Conservation (phyloP, 208 protist genomes). For the Leishmania aethiopica region DNA sequence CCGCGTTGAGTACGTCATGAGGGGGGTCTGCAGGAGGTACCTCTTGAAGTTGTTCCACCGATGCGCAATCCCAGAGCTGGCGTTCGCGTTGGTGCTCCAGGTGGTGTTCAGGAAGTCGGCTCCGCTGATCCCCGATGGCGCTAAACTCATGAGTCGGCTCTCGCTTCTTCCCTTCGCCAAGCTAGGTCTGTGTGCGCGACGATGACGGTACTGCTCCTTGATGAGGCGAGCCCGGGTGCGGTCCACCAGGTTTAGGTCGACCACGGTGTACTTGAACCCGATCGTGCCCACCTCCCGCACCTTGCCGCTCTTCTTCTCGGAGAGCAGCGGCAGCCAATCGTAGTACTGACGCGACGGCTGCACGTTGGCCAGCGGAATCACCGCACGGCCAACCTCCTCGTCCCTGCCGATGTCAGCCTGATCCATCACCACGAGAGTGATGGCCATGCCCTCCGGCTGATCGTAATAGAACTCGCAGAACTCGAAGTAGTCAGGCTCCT, state of each 20-base stretch:
- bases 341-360: constrained; percentile 57
- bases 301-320: constrained; percentile 28
- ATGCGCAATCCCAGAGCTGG: background rate
- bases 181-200: background rate
- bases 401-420: constrained; percentile 58
- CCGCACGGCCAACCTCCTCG: constrained; percentile 63
- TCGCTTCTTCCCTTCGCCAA: constrained; percentile 19
- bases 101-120: background rate
- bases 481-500: constrained; percentile 85
- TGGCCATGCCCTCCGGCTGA: constrained; percentile 37
- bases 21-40: constrained; percentile 14
- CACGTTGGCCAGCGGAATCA: constrained; percentile 53
- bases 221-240: constrained; percentile 43
- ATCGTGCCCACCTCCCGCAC: constrained; percentile 54
- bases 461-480: constrained; percentile 82
- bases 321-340: constrained; percentile 65
- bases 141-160: background rate
- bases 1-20: background rate
- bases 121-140: background rate
- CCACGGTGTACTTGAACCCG: constrained; percentile 78
- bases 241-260: constrained; percentile 68
- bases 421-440: constrained; percentile 85
- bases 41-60: constrained; percentile 23
- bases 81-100: background rate
- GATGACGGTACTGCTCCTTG: constrained; percentile 22